These are phyloP conservation scores for Neurospora tetraspora DNA, from an alignment of 495 filamentous ascomycete genomes.

Conservation along the genomic window DNA sequence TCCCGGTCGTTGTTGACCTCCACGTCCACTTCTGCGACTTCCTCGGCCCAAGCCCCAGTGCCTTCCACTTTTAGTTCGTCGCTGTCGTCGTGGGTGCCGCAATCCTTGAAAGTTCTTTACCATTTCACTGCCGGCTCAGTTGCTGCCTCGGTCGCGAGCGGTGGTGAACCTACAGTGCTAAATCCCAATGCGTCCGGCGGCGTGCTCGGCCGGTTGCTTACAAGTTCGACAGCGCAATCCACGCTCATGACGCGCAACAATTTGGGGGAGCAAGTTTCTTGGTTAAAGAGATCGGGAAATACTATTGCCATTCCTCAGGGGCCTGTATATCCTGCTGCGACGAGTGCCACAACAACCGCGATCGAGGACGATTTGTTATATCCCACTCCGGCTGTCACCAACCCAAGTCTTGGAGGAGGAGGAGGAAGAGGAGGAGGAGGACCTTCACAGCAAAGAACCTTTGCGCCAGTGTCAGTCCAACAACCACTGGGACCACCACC, in stretches of 20 bases:
- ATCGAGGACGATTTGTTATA: background rate
- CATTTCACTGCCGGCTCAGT: conserved; percentile 4
- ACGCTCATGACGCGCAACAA: conserved; percentile 49
- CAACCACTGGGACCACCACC: background rate
- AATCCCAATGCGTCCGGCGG: conserved; percentile 20
- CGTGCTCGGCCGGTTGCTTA: conserved; percentile 17
- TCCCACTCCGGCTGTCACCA: background rate
- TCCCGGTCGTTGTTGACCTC: background rate
- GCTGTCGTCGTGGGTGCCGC: background rate
- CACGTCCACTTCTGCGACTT: too few species aligned
- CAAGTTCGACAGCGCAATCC: background rate
- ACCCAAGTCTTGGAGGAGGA: background rate
- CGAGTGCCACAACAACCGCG: background rate
- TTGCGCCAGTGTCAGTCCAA: background rate
- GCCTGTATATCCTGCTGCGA: background rate
- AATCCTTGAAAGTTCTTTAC: conserved; percentile 4
- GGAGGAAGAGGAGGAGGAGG: background rate
- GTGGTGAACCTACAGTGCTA: conserved; percentile 9
- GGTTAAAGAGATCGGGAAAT: conserved; percentile 3
- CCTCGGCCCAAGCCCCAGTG: too few species aligned
- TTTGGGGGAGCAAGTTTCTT: conserved; percentile 8
- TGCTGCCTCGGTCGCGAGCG: background rate
- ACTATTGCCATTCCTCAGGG: background rate
- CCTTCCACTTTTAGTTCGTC: background rate
- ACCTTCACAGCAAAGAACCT: background rate